Percentiles rank a stretch among this genome's conserved stretches.
phyloP scores from a whole-genome alignment of 371 early-diverging fungal genomes.

The Sporodiniella umbellata region DNA sequence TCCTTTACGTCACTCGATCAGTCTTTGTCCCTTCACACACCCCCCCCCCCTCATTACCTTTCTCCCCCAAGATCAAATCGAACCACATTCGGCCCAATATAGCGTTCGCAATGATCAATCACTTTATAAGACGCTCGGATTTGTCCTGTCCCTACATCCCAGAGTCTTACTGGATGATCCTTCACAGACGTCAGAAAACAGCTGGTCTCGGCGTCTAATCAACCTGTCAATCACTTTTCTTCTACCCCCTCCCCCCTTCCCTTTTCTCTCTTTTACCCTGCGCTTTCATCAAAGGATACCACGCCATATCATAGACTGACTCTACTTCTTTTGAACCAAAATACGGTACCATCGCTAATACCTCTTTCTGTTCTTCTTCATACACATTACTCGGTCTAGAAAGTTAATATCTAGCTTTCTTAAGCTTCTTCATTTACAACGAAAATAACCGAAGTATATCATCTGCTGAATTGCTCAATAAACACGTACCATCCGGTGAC shows the following conservation, averaged over 20 bases:
- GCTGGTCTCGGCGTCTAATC: slow-evolving; percentile 63
- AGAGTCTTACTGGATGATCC: slow-evolving; percentile 69
- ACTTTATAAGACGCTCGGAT: slow-evolving; percentile 57
- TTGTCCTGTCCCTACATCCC: slow-evolving; percentile 65
- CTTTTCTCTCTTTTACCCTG: no score
- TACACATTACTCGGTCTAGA: slow-evolving; percentile 25
- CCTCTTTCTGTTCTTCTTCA: slow-evolving; percentile 17
- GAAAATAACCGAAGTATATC: slow-evolving; percentile 55
- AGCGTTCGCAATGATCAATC: slow-evolving; percentile 63
- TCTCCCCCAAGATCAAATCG: slow-evolving; percentile 65
- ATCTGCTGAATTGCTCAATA: slow-evolving; percentile 62
- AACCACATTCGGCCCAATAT: slow-evolving; percentile 60
- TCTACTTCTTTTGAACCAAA: slow-evolving; percentile 55
- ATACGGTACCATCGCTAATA: slow-evolving; percentile 22
- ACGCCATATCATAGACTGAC: slow-evolving; percentile 59
- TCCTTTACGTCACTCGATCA: slow-evolving; percentile 26
- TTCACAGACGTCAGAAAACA: slow-evolving; percentile 62
- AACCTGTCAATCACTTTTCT: no score
- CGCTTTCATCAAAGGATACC: slow-evolving; percentile 67
- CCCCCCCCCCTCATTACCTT: slow-evolving; percentile 41
- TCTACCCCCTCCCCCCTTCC: no score
- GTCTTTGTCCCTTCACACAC: background rate
- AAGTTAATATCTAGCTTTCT: background rate
- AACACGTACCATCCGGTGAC: slow-evolving; percentile 68
- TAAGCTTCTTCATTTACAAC: slow-evolving; percentile 26